A percentile compares a stretch with the other conserved stretches of the same genome.
Evolutionary conservation across 176 grass and related monocot genomes (phyloP).

Genomic region (Carex littledalei): DNA sequence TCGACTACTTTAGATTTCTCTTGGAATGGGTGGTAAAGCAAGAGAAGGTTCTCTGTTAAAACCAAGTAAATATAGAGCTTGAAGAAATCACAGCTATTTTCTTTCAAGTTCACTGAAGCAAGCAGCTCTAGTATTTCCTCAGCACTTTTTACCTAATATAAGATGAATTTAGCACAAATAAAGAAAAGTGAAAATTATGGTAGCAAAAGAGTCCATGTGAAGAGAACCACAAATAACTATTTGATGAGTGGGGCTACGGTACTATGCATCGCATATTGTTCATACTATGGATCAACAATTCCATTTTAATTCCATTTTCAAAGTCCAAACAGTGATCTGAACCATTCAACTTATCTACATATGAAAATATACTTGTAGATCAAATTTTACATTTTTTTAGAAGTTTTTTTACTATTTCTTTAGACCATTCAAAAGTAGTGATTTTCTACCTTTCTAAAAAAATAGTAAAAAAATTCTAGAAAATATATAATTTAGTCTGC

Average conservation of each 20-base stretch:
- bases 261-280: too few species aligned
- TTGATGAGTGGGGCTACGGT: neutral
- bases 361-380: too few species aligned
- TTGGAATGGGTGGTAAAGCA: constrained; percentile 39
- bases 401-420: too few species aligned
- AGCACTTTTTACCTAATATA: constrained; percentile 39
- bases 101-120: constrained; percentile 60
- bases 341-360: too few species aligned
- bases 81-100: constrained; percentile 59
- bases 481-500: too few species aligned
- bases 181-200: neutral
- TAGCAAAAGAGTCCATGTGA: neutral
- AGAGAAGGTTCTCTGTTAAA: constrained; percentile 70
- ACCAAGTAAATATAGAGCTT: constrained; percentile 50
- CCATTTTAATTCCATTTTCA: too few species aligned
- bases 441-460: too few species aligned
- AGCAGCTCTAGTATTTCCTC: constrained; percentile 57
- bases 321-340: too few species aligned
- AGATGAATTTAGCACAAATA: neutral
- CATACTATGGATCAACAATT: too few species aligned
- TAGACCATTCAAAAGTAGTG: too few species aligned
- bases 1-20: constrained; percentile 36
- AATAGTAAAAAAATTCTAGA: too few species aligned
- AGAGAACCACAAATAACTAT: neutral
- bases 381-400: too few species aligned